Evolutionary conservation across 1,284 basidiomycete genomes (phyloP).

Genomic region (Coriolopsis trogii): DNA sequence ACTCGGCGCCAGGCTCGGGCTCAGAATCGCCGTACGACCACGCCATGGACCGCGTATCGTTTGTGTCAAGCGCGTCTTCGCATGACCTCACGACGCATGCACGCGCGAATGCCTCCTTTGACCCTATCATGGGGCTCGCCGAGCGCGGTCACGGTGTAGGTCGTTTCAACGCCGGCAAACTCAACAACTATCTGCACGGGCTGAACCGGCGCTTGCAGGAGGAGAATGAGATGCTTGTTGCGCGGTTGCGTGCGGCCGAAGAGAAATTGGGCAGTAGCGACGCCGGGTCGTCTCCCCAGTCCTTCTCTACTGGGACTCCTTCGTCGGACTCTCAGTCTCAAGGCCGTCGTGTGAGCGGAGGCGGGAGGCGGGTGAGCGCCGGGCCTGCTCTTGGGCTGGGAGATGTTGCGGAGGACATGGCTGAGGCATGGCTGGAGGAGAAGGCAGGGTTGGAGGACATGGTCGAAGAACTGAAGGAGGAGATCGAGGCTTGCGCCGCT

Average conservation of each 20-base stretch:
- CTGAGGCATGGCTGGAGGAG: conserved; percentile 68
- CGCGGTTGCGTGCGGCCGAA: conserved; percentile 48
- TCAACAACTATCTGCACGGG: conserved; percentile 82
- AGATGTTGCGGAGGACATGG: conserved; percentile 61
- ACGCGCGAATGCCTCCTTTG: conserved; percentile 83
- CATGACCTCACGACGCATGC: conserved; percentile 82
- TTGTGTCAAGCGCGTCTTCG: conserved; percentile 80
- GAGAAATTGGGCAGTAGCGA: conserved; percentile 33
- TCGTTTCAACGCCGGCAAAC: conserved; percentile 78
- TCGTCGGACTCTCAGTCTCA: conserved; percentile 20
- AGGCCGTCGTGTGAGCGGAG: conserved; percentile 31
- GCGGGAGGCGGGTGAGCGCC: conserved; percentile 48
- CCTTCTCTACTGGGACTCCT: conserved; percentile 8
- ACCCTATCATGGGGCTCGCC: conserved; percentile 73
- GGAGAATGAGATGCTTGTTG: conserved; percentile 71
- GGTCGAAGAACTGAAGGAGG: conserved; percentile 52
- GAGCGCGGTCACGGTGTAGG: conserved; percentile 58
- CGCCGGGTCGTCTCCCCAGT: conserved; percentile 14
- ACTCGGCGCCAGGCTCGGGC: conserved; percentile 34
- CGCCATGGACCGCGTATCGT: conserved; percentile 53
- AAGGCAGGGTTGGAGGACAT: conserved; percentile 50
- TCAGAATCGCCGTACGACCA: conserved; percentile 32
- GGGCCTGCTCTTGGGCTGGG: conserved; percentile 50
- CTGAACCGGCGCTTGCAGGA: conserved; percentile 79
- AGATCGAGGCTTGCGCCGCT: conserved; percentile 37